phyloP scores from a whole-genome alignment of 768 basidiomycete species.

The Phaeotremella fagi region DNA sequence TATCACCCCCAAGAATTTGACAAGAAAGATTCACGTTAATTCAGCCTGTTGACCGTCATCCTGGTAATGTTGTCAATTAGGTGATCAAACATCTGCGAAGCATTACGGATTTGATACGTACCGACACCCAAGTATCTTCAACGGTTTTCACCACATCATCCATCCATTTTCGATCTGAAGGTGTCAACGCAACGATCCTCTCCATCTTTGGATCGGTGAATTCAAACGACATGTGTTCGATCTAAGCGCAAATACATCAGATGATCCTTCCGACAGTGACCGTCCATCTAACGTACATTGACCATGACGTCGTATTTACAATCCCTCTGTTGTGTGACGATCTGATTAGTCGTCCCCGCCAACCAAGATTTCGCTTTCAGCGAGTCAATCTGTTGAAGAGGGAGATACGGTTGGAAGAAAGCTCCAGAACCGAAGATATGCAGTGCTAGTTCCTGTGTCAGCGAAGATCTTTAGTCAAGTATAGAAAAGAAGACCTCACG shows the following conservation, averaged over 20 bases:
- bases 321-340: constrained; percentile 87
- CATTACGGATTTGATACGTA: constrained; percentile 13
- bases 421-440: constrained; percentile 58
- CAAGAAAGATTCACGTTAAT: neutral
- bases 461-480: no score
- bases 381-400: constrained; percentile 89
- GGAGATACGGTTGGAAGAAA: constrained; percentile 97
- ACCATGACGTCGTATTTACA: constrained; percentile 73
- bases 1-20: neutral
- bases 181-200: constrained; percentile 69
- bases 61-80: neutral
- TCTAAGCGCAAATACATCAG: no score
- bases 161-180: constrained; percentile 97
- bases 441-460: no score
- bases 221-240: constrained; percentile 79
- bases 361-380: constrained; percentile 78
- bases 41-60: neutral
- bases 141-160: constrained; percentile 59
- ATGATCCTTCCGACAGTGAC: no score
- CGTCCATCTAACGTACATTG: constrained; percentile 62
- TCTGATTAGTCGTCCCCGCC: constrained; percentile 78
- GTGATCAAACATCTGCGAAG: neutral
- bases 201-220: constrained; percentile 80
- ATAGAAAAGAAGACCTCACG: constrained; percentile 54
- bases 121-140: constrained; percentile 43